These are phyloP conservation scores for Collybia sp. DNA, from an alignment of 768 basidiomycete species.

Conservation along the genomic window DNA sequence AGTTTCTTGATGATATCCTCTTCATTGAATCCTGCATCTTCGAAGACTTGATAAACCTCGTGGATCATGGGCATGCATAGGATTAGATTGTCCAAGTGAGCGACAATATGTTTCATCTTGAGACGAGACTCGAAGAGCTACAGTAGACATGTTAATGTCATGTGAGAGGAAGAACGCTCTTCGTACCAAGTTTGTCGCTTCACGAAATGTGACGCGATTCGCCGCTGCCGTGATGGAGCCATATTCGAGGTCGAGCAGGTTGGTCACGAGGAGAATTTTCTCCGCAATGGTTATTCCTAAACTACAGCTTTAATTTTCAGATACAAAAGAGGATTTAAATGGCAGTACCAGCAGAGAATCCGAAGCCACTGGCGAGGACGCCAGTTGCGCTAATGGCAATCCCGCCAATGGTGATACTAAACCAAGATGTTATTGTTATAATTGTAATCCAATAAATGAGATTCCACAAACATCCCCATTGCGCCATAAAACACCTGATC, in stretches of 20 bases:
- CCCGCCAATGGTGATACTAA: conserved; percentile 8
- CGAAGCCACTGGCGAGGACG: conserved; percentile 9
- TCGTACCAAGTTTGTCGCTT: no score
- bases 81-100: no score
- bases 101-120: conserved; percentile 7
- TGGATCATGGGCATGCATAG: no score
- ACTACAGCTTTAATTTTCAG: background rate
- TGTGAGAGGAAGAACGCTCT: no score
- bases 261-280: conserved; percentile 6
- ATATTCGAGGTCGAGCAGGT: conserved; percentile 6
- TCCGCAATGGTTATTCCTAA: conserved; percentile 7
- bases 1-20: no score
- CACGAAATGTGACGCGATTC: conserved; percentile 6
- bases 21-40: no score
- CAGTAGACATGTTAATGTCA: no score
- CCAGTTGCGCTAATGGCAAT: conserved; percentile 7
- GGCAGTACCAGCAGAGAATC: conserved; percentile 8
- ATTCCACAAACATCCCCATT: background rate
- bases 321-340: background rate
- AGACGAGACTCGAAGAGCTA: no score
- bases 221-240: conserved; percentile 8
- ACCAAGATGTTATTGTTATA: no score
- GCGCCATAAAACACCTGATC: conserved; percentile 9
- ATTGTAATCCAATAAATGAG: no score
- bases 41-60: no score